Conservation (phyloP, 495 filamentous ascomycete species). For the Hypoxylon trugodes region DNA sequence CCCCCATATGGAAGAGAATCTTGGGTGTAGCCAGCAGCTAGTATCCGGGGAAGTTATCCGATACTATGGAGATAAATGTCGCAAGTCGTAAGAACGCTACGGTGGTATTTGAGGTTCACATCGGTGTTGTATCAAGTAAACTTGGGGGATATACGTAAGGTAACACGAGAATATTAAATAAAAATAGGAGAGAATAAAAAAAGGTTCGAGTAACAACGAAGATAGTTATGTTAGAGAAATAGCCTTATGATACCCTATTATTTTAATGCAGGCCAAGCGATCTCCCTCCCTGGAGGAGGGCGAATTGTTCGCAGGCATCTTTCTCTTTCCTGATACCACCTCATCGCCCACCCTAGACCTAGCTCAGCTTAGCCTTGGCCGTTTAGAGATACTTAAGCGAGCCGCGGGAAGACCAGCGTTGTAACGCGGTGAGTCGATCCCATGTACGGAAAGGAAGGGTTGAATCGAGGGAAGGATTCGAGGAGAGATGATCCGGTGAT, state of each 20-base stretch:
- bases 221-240: no score
- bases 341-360: constrained; percentile 18
- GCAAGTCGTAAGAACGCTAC: constrained; percentile 3
- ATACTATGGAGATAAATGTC: background rate
- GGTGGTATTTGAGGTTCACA: background rate
- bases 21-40: background rate
- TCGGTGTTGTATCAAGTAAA: background rate
- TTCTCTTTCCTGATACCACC: constrained; percentile 39
- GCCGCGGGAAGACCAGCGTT: constrained; percentile 15
- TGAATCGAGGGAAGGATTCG: background rate
- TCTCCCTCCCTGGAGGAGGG: no score
- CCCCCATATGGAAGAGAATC: constrained; percentile 10
- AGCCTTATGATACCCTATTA: no score
- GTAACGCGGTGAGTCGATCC: constrained; percentile 11
- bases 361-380: constrained; percentile 26
- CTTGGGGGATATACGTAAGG: constrained; percentile 8
- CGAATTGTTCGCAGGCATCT: constrained; percentile 15
- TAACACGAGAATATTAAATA: no score
- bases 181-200: no score
- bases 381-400: constrained; percentile 21
- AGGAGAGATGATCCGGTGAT: background rate
- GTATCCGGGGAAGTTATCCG: background rate
- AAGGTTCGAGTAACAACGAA: no score
- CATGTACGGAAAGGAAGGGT: constrained; percentile 10
- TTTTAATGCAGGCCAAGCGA: no score